A percentile compares a stretch with the other conserved stretches of the same genome.
Evolutionary conservation across 352 stramenopile species (phyloP).

Genomic region (Pythium rhizo-oryzae): DNA sequence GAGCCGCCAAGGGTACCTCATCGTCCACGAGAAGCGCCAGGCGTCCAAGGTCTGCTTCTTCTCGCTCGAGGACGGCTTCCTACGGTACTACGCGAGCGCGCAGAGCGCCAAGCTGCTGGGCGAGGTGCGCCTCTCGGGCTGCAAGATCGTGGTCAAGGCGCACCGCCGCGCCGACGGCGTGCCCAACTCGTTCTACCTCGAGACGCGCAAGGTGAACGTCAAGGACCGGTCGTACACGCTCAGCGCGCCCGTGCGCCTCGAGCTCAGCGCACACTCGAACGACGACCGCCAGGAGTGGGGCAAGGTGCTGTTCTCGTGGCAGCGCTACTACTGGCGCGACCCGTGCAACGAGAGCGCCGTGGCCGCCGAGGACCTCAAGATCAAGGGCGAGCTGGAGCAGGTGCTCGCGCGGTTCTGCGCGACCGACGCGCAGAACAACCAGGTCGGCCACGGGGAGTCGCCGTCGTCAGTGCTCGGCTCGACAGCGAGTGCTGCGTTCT

Average conservation of each 20-base stretch:
- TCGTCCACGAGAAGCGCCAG: constrained; percentile 70
- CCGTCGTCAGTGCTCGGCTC: constrained; percentile 3
- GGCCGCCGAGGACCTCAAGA: constrained; percentile 8
- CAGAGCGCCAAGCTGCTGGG: constrained; percentile 47
- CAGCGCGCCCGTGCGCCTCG: constrained; percentile 54
- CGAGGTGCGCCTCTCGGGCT: constrained; percentile 79
- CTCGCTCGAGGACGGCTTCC: constrained; percentile 79
- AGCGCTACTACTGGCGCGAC: constrained; percentile 88
- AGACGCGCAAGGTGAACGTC: constrained; percentile 84
- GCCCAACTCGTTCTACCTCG: constrained; percentile 82
- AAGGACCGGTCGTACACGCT: constrained; percentile 87
- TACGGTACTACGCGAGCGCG: constrained; percentile 63
- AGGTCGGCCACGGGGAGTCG: background rate
- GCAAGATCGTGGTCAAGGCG: constrained; percentile 82
- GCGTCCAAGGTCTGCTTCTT: constrained; percentile 65
- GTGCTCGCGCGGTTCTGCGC: constrained; percentile 45
- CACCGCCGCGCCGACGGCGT: constrained; percentile 69
- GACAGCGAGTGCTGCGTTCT: constrained; percentile 41
- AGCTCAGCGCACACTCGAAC: constrained; percentile 63
- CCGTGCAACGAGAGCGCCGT: constrained; percentile 31
- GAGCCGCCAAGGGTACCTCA: constrained; percentile 79
- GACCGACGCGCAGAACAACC: constrained; percentile 22
- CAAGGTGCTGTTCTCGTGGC: constrained; percentile 87
- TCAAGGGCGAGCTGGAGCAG: constrained; percentile 51
- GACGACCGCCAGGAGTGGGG: constrained; percentile 83